Evolutionary conservation across 345 rosid genomes (phyloP), one percentile per base, ranked within the genome.

Genomic region (Ailanthus altissimus): DNA sequence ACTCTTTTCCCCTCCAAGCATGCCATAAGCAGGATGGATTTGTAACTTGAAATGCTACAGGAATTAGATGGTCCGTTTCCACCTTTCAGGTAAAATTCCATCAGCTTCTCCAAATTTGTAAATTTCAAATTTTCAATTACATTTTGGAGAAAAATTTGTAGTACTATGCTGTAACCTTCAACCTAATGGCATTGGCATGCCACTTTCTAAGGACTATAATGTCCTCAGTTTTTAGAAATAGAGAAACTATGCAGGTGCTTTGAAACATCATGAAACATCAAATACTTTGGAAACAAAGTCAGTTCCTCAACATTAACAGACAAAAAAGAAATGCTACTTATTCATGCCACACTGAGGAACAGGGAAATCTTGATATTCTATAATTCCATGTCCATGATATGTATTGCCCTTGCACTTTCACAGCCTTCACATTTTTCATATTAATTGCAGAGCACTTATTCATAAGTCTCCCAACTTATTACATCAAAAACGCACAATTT

Each of bases 71-170:
- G 46, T 21, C 14, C 15, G 12, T 13, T 23, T 40, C 51, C 32
- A 57, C 38, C 21, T n/a, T 7, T 21, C 21, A 56, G 72, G 72
- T 21, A 72, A 23, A 13, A 60, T 47, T 60, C 77, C 51, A 47
- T 45, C 8, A 26, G 18, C 12, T 14, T 46, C 13, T 62, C 45
- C 15, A 32, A 61, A 61, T 18, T 10, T 4, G n/a, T 16, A 3
- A 40, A 73, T 60, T 47, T 61, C 26, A 20, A 47, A 74, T 32
- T 49, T 62, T 32, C 38, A 49, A 38, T 26, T 10, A 18, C 21
- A 38, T 28, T 45, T 15, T 26, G 25, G 65, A 12, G n/a, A 56
- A 56, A n/a, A 0, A 2, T 46, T 50, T 38, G 0, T 1, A 54
- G 26, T 23, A 70, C 62, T 36, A 38, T 1, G 49, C 12, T 25